Base-by-base conservation (phyloP, 371 early-diverging fungal species). In the Mucor indicus region DNA sequence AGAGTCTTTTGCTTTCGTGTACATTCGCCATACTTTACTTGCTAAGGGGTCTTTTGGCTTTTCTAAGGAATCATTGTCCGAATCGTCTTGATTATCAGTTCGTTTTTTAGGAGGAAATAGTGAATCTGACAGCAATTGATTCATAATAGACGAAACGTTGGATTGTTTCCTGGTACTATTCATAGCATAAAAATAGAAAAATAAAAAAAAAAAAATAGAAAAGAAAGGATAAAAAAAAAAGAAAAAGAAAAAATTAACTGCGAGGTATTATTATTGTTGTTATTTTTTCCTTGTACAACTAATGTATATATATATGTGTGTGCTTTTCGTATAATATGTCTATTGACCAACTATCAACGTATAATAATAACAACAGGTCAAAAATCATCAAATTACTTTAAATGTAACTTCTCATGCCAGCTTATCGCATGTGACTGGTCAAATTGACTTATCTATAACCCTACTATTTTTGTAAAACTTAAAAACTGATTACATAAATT, bases 1-100 rank as follows among this genome's bases (percentile, higher is more conserved):
- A 3, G 65, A 67, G 46, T 81, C 80, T 57, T 81, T 81, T 24
- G 84, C 80, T 53, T 81, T 81, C 21, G 83, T 79, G 46, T 79
- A 83, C 29, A 85, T 50, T 37, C 79, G 64, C 85, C 85, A 85
- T 15, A 86, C 64, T 45, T 81, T 71, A 3, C 79, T 67, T 1
- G 76, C 79, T 33, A 78, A 53, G 38, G 79, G 77, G 50, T 81
- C 80, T 30, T 73, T 69, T 36, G 67, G 43, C 19, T 63, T 50
- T 15, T 56, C 61, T 15, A 59, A 45, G 1, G 67, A 67, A 21
- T 73, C 73, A 2, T 62, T 57, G 20, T 69, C 67, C 8, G 15
- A 9, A 12, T 48, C 43, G 1, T 54, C 54, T 33, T 60, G 55
- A n/a, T 53, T 44, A 30, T 80, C 77, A 20, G 63, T 55, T 37